Percentiles rank a stretch among this genome's conserved stretches.
Conservation (phyloP, 2,329 filamentous ascomycete species). For the Endocalyx cinctus region DNA sequence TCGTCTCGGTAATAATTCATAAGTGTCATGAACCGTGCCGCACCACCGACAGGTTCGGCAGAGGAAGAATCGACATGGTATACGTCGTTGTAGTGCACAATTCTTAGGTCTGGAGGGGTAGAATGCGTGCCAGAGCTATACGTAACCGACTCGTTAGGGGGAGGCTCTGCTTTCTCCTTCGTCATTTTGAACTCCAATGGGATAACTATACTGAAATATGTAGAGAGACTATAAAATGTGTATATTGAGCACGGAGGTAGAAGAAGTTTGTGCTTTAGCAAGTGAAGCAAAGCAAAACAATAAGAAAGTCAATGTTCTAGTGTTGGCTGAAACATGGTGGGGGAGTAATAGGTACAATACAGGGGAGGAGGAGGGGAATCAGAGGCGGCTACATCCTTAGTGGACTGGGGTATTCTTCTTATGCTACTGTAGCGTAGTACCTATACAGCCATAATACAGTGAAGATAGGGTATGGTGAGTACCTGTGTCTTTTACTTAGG, state of each 20-base stretch:
- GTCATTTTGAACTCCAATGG: conserved; percentile 21
- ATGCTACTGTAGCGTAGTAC: too few relatives aligned
- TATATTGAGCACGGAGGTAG: not conserved
- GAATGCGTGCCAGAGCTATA: conserved; percentile 24
- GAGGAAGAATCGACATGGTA: conserved; percentile 78
- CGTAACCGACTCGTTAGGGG: conserved; percentile 26
- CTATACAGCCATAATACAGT: too few relatives aligned
- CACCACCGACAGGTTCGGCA: conserved; percentile 77
- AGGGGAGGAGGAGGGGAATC: too few relatives aligned
- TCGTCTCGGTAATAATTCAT: conserved; percentile 68
- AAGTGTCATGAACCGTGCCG: conserved; percentile 74
- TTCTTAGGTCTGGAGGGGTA: conserved; percentile 64
- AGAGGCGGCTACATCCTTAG: too few relatives aligned
- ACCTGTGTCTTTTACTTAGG: too few relatives aligned
- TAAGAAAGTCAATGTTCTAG: too few relatives aligned
- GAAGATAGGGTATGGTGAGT: too few relatives aligned
- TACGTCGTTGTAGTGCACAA: conserved; percentile 91
- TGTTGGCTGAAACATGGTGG: too few relatives aligned
- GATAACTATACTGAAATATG: not conserved
- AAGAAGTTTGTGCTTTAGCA: too few relatives aligned
- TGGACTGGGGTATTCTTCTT: too few relatives aligned
- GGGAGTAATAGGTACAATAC: too few relatives aligned
- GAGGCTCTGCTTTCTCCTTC: conserved; percentile 21
- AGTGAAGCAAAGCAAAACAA: too few relatives aligned
- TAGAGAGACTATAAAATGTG: not conserved